phyloP scores from a whole-genome alignment of 495 filamentous ascomycete species.

The Hyaloscypha variabilis region DNA sequence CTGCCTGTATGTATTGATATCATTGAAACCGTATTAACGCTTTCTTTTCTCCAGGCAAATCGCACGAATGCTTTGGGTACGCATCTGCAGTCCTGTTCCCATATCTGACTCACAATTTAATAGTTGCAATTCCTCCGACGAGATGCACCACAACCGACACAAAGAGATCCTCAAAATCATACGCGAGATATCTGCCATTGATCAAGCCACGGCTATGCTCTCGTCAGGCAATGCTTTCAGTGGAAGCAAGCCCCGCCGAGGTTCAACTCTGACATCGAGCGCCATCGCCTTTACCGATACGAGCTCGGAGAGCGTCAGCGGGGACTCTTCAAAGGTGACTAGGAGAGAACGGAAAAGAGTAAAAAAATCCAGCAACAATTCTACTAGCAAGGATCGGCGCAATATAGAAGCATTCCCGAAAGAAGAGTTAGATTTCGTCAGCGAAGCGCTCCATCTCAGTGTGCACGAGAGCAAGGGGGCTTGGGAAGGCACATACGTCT shows the following conservation, averaged over 20 bases:
- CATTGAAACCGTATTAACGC: neutral
- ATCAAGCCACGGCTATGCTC: neutral
- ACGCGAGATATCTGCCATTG: conserved; percentile 22
- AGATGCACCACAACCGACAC: conserved; percentile 32
- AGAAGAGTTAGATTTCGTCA: conserved; percentile 29
- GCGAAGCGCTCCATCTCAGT: conserved; percentile 28
- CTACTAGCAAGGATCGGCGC: neutral
- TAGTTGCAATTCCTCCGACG: conserved; percentile 32
- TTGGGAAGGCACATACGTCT: conserved; percentile 27
- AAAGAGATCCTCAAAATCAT: conserved; percentile 30
- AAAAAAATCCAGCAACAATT: conserved; percentile 14
- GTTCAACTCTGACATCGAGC: conserved; percentile 2
- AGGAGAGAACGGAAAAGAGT: conserved; percentile 24
- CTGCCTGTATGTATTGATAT: neutral
- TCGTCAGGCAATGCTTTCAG: neutral
- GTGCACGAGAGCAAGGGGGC: conserved; percentile 30
- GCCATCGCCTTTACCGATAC: conserved; percentile 16
- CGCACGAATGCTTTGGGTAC: conserved; percentile 35
- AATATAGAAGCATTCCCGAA: conserved; percentile 20
- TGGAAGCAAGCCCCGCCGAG: neutral
- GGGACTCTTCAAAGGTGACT: conserved; percentile 8
- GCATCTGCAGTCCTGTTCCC: neutral
- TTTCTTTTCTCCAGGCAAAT: conserved; percentile 23
- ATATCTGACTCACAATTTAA: conserved; percentile 10
- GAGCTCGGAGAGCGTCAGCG: conserved; percentile 5